Percentiles rank a stretch among this genome's conserved stretches.
phyloP scores from a whole-genome alignment of 306 rosid genomes.

The Myrica gale region DNA sequence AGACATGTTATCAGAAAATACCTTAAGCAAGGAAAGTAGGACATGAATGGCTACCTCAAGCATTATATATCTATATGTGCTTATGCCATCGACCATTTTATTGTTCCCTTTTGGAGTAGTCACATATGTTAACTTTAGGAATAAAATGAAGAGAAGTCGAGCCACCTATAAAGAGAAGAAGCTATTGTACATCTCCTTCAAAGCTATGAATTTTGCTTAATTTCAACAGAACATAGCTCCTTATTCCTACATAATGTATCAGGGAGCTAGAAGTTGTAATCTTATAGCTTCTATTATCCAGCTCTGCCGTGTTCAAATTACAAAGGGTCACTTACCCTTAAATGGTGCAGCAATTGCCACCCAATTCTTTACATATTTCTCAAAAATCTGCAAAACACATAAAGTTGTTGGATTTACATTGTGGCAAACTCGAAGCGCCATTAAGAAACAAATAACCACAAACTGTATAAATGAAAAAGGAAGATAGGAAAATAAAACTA shows the following conservation, averaged over 20 bases:
- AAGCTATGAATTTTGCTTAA: not conserved
- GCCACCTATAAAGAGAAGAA: not conserved
- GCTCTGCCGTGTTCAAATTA: slow-evolving; percentile 1
- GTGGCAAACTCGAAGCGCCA: slow-evolving; percentile 17
- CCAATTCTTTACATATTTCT: slow-evolving; percentile 96
- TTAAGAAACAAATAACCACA: not conserved
- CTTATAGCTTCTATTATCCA: slow-evolving; percentile 8
- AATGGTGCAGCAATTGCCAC: slow-evolving; percentile 92
- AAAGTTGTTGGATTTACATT: slow-evolving; percentile 10
- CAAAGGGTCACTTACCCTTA: slow-evolving; percentile 60
- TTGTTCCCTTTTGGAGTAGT: not conserved
- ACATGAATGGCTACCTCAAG: not conserved
- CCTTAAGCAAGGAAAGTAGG: not conserved
- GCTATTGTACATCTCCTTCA: not conserved
- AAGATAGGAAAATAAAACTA: slow-evolving; percentile 25
- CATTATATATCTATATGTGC: not conserved
- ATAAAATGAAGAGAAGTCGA: not conserved
- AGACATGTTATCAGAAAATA: not conserved
- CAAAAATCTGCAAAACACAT: slow-evolving; percentile 71
- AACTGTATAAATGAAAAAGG: slow-evolving; percentile 24
- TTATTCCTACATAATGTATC: slow-evolving; percentile 13
- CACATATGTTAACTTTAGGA: not conserved
- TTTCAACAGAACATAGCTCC: slow-evolving; percentile 5
- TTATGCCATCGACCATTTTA: not conserved
- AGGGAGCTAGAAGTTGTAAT: slow-evolving; percentile 17